Base-by-base conservation (phyloP, 2,329 filamentous ascomycete species). In the Calonectria pseudoreteaudii region DNA sequence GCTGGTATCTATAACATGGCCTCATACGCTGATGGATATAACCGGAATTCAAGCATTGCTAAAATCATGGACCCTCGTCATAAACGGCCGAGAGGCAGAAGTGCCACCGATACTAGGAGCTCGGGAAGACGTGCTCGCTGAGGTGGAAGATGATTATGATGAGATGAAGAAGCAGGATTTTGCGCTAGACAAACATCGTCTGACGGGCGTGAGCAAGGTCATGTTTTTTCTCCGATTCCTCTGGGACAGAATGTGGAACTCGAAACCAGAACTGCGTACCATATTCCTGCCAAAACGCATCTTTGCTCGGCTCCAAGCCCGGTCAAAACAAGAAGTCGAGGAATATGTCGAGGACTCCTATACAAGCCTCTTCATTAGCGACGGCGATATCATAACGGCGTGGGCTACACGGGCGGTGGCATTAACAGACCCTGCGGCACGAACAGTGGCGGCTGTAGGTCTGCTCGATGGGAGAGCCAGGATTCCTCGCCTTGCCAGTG, bases 21-120 rank as follows among this genome's bases (percentile, higher is more conserved):
- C 86, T 4, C 89, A 91, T 77, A 86, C 84, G 0, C 75, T 89
- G 3, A 84, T 86, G 69, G 89, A 90, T 75, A 86, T 83, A 4
- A 83, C 87, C 74, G 88, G 86, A 4, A 81, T 82, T 41, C 76
- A 80, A 10, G 84, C 81, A 0, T 79, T 91, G 9, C 73, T 90
- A 1, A 77, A 83, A 1, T 85, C 84, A 7, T 91, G 89, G 89
- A 83, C 81, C 1, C 79, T 84, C 0, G 84, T 88, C 0, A 78
- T 91, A 1, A 82, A 82, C 8, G 87, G 87, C 8, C 79, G 81
- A 4, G 85, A 87, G 28, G 79, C 81, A 14, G 82, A 88, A 49
- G 83, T 90, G 0, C 81, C 81, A 78, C 58, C 58, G 3, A 26
- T 70, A 20, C 34, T 70, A 1, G 68, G 68, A 18, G 58, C 68